Conservation (phyloP, 345 rosid genomes). For the Acer saccharum region DNA sequence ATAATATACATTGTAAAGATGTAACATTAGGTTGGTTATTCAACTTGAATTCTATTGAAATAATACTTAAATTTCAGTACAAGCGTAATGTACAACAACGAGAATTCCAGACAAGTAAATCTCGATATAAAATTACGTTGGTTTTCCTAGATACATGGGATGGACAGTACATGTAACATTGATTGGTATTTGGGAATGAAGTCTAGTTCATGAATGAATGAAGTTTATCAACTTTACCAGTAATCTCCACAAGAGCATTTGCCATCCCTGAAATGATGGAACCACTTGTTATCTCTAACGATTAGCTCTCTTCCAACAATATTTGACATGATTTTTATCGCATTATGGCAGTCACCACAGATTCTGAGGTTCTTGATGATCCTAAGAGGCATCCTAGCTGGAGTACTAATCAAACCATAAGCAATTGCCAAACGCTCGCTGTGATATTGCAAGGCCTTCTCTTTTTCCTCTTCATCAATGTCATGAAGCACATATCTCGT, state of each 20-base stretch:
- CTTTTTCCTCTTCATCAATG: slow-evolving; percentile 65
- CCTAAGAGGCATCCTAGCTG: slow-evolving; percentile 57
- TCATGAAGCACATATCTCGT: slow-evolving; percentile 68
- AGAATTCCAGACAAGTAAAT: background rate
- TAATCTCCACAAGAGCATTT: slow-evolving; percentile 66
- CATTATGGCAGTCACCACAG: slow-evolving; percentile 68
- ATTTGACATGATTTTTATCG: slow-evolving; percentile 62
- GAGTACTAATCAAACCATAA: slow-evolving; percentile 66
- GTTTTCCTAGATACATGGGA: too few relatives aligned
- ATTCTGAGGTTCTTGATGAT: slow-evolving; percentile 69
- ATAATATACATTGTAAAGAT: background rate
- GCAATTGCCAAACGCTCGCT: slow-evolving; percentile 69
- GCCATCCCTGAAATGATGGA: slow-evolving; percentile 64
- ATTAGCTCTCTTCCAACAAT: slow-evolving; percentile 68
- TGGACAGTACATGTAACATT: background rate
- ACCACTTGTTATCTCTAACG: slow-evolving; percentile 66
- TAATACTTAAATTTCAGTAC: background rate
- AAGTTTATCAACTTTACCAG: slow-evolving; percentile 34
- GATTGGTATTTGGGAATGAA: background rate
- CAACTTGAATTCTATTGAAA: background rate
- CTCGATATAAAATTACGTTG: too few relatives aligned
- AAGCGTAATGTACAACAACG: background rate
- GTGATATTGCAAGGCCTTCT: slow-evolving; percentile 58
- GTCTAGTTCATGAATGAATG: background rate
- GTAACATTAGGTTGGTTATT: background rate